Evolutionary conservation across 2,329 filamentous ascomycete genomes (phyloP), one percentile per base, ranked within the genome.

Genomic region (Penicillium sp.): DNA sequence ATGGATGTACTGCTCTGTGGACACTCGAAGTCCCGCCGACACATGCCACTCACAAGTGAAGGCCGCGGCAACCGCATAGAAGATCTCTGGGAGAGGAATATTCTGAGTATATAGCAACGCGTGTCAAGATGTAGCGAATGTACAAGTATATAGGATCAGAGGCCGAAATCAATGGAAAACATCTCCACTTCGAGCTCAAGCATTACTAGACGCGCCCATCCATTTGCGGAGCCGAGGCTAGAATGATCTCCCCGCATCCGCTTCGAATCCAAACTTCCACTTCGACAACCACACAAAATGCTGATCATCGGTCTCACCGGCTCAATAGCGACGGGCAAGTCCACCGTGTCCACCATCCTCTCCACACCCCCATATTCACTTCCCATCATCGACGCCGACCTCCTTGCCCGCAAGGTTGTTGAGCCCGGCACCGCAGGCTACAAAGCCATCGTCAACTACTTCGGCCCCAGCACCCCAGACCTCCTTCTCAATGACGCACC

Each of bases 261-360:
- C 38, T 27, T 27, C 24, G 22, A 44, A 40, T 42, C 45, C 38
- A 8, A 27, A 47, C 38, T 45, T 48, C 29, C 4, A 14, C 36
- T 45, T 31, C 27, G 27, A 41, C 39, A 14, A 41, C 24, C 22
- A 29, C 27, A 24, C 50, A 60, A 54, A 54, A 97, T 97, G 94
- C 84, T 97, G 45, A 86, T 99, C 67, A 92, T 99, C 66, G 94
- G 94, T 53, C 85, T 99, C 24, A 99, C 94, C 8, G 94, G 94
- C 71, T 96, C 92, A 57, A 97, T 99, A 70, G 94, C 94, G 56
- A 99, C 94, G 5, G 94, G 94, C 72, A 99, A 99, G 83, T 96
- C 93, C 43, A 99, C 93, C 62, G 92, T 97, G 51, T 96, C 94
- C 27, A 81, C 83, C 38, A 83, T 96, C 64, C 89, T 99, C 66